Base-by-base conservation (phyloP, 2,329 filamentous ascomycete species). In the Verticillium zaregamsianum region DNA sequence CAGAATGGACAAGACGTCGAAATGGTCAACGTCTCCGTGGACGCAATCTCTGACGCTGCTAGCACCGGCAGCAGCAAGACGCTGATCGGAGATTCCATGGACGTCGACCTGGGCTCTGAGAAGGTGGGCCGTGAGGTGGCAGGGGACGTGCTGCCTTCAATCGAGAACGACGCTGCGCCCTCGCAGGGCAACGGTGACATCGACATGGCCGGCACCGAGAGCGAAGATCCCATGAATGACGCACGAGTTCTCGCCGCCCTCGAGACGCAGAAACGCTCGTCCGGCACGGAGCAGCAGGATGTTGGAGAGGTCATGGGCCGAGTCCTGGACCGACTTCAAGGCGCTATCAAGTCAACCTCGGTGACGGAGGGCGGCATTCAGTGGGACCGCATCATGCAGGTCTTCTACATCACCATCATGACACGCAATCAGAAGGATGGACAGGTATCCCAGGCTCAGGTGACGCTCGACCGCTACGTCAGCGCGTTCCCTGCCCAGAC, bases 251-350 rank as follows among this genome's bases (percentile, higher is more conserved):
- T 73, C 55, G 77, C 70, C 61, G 81, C 75, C 5, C 76, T 79
- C 31, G 81, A 79, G 68, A 78, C 76, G 68, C 79, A 77, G 70
- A 78, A 78, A 60, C 65, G 78, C 69, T 77, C 76, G 35, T 80
- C 80, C 11, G 82, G 82, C 3, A 85, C 82, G 0, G 81, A 92
- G 37, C 95, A 99, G 71, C 93, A 99, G 76, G 95, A 99, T 75
- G 94, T 97, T 5, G 93, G 93, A 14, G 95, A 99, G 75, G 94
- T 97, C 55, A 93, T 97, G 78, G 92, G 92, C 62, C 95, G 94
- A 69, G 91, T 97, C 31, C 86, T 97, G 62, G 93, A 94, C 70
- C 90, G 95, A 58, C 81, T 97, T n/a, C 91, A 95, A 69, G 93
- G 91, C 59, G 93, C 94, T 2, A 93, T 98, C 70, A 88, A 84